phyloP scores from a whole-genome alignment of 2,329 filamentous ascomycete species.

The Cladophialophora exuberans region DNA sequence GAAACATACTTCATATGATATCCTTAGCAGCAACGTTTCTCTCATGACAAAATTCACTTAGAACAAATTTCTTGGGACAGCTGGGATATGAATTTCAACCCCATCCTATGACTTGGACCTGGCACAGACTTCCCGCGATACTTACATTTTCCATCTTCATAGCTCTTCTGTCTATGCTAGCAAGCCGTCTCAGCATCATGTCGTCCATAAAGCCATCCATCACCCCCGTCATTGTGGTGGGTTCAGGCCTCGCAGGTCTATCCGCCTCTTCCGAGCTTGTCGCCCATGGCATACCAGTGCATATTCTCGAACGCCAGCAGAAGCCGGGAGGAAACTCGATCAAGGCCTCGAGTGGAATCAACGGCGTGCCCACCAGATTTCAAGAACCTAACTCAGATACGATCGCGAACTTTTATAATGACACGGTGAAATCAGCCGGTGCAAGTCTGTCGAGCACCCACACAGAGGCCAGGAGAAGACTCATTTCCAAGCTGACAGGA shows the following conservation, averaged over 20 bases:
- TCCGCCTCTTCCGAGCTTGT: constrained; percentile 63
- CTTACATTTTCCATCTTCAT: neutral
- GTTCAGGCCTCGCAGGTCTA: constrained; percentile 66
- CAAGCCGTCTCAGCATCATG: constrained; percentile 2
- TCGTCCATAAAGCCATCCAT: neutral
- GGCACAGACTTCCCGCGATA: neutral
- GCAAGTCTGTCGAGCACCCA: constrained; percentile 28
- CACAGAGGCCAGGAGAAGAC: constrained; percentile 18
- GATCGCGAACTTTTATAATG: constrained; percentile 52
- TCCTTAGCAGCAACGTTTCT: neutral
- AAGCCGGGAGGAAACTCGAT: constrained; percentile 68
- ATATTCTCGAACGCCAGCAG: constrained; percentile 61
- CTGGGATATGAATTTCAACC: neutral
- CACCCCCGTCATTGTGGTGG: constrained; percentile 60
- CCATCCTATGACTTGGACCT: neutral
- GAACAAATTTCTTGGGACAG: neutral
- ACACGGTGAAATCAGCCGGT: constrained; percentile 63
- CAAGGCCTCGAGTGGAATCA: constrained; percentile 70
- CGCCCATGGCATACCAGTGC: constrained; percentile 55
- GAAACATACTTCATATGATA: too few species aligned
- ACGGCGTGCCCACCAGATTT: constrained; percentile 62
- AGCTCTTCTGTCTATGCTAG: constrained; percentile 12
- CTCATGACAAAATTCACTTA: neutral
- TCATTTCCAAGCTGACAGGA: constrained; percentile 51
- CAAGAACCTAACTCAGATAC: constrained; percentile 44